phyloP scores from a whole-genome alignment of 140 eudicot genomes.

The Cichorium intybus region DNA sequence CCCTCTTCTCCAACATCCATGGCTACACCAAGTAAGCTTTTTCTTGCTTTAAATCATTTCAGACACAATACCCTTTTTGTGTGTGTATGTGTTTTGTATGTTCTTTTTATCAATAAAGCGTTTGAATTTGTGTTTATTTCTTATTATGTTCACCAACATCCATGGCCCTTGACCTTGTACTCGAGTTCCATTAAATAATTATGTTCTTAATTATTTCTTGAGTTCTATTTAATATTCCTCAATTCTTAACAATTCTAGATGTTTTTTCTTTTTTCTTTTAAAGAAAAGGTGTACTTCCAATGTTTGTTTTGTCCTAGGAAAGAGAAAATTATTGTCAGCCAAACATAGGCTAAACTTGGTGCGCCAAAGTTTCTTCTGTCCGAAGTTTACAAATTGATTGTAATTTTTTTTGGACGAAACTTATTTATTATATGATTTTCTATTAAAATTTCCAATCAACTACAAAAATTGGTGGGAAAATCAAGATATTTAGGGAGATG shows the following conservation, averaged over 20 bases:
- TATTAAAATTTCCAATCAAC: no score
- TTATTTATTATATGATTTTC: not conserved
- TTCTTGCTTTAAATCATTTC: constrained; percentile 21
- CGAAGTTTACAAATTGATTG: no score
- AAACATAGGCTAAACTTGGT: not conserved
- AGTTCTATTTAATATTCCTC: constrained; percentile 10
- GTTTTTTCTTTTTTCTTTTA: no score
- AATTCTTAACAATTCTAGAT: not conserved
- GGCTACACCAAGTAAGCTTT: constrained; percentile 33
- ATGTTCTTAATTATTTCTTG: constrained; percentile 9
- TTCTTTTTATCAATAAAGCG: not conserved
- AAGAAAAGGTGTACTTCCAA: not conserved
- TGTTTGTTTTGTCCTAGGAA: not conserved
- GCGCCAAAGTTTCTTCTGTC: not conserved
- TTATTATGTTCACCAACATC: no score
- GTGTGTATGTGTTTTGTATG: not conserved
- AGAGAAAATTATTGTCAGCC: not conserved
- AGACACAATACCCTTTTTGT: constrained; percentile 21
- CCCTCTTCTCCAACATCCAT: constrained; percentile 48
- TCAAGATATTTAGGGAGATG: not conserved
- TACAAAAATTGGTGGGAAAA: not conserved
- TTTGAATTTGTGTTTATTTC: not conserved
- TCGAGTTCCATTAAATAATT: not conserved
- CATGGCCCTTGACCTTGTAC: no score
- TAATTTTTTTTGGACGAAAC: no score